Evolutionary conservation across 768 basidiomycete genomes (phyloP), one percentile per base, ranked within the genome.

Genomic region (Serendipita vermifera): DNA sequence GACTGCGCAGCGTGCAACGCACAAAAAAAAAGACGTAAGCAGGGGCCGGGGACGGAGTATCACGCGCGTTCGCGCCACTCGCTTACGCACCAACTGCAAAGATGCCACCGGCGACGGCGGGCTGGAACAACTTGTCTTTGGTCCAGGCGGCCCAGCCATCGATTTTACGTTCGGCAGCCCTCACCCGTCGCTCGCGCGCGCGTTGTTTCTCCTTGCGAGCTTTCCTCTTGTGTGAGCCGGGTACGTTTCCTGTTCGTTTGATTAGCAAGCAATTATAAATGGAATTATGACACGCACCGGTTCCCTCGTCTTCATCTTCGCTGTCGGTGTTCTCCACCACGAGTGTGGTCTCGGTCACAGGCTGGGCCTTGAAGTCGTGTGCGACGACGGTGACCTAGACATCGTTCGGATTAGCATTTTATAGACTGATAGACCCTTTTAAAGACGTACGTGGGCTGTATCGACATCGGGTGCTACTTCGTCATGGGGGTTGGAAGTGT

Each of bases 61-160:
- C 38, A 76, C 69, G 59, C 85, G 63, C 58, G 83, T 69, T 57
- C 77, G 70, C 38, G 78, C 74, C 58, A 78, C 67, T 33, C 78
- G 69, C 56, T 79, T 0, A 71, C 77, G 15, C 60, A 85, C 85
- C 74, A 40, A 87, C 65, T 36, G 85, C 86, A 59, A 87, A 62
- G 31, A 87, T 69, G 38, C 87, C 85, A 26, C 87, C 83, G 7
- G 81, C 80, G 55, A 84, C 78, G 24, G 79, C 78, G 11, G 85
- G 85, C 29, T 78, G 74, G 58, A 87, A 69, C 26, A 87, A 62
- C 61, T 76, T 73, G 27, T 75, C 68, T 60, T 79, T 80, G 3
- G 75, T 66, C 46, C 46, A 51, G 46, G 24, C 46, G 46, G 31
- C 27, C 46, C 46, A 51, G n/a, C 46, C 46, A n/a, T 51, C 46